phyloP scores from a whole-genome alignment of 2,329 filamentous ascomycete species.

The Penicillium psychrosexuale region DNA sequence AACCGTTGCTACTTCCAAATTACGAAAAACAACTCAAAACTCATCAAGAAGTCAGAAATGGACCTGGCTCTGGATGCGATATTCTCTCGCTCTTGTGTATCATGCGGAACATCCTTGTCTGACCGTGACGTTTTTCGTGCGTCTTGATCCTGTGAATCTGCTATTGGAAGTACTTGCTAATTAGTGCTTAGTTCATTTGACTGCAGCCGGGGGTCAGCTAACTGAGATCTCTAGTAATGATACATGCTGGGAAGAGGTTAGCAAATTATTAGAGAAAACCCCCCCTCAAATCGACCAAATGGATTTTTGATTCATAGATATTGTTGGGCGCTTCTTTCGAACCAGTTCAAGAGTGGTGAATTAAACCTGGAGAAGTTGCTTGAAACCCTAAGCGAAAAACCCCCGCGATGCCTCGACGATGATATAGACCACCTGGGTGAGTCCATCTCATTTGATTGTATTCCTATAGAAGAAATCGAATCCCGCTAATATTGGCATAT shows the following conservation, averaged over 20 bases:
- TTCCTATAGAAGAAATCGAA: neutral
- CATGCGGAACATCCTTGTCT: neutral
- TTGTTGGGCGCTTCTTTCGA: neutral
- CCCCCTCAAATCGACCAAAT: neutral
- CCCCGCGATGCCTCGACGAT: neutral
- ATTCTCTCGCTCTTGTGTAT: neutral
- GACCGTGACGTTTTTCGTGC: too few species aligned
- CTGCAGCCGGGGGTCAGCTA: neutral
- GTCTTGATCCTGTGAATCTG: neutral
- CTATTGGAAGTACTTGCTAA: neutral
- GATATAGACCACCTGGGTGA: neutral
- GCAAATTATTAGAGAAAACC: neutral
- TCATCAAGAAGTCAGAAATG: neutral
- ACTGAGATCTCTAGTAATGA: neutral
- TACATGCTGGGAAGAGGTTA: neutral
- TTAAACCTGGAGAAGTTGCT: neutral
- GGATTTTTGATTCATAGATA: neutral
- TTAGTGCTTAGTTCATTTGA: neutral
- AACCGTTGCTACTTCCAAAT: neutral
- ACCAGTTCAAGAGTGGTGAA: neutral
- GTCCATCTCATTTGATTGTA: neutral
- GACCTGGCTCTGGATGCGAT: neutral
- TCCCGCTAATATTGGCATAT: neutral
- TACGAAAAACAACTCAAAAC: neutral
- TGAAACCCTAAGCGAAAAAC: neutral